These are phyloP conservation scores for Nematocida homosporus DNA, from an alignment of 371 early-diverging fungal species.

Conservation along the genomic window DNA sequence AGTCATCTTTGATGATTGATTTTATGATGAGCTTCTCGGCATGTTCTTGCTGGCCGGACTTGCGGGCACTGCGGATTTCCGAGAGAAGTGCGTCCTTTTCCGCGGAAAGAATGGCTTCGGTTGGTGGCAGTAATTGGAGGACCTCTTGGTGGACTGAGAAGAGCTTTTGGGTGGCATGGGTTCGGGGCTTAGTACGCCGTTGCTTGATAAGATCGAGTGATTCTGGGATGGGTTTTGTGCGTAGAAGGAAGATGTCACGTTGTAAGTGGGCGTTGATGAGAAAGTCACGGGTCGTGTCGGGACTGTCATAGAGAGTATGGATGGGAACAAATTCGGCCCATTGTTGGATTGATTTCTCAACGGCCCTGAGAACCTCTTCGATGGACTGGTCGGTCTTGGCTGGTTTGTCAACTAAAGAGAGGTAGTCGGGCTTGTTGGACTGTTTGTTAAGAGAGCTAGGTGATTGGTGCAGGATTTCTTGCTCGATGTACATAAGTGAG, in stretches of 20 bases:
- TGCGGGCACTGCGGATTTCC: constrained; percentile 22
- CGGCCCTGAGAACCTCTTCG: constrained; percentile 2
- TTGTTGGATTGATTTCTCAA: constrained; percentile 21
- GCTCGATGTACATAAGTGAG: constrained; percentile 12
- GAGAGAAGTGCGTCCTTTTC: constrained; percentile 34
- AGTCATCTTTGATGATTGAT: constrained; percentile 56
- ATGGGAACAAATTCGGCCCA: constrained; percentile 12
- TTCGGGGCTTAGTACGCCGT: constrained; percentile 2
- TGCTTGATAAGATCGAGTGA: constrained; percentile 7
- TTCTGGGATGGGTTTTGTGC: constrained; percentile 19
- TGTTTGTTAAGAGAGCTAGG: background rate
- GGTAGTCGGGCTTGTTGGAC: constrained; percentile 12
- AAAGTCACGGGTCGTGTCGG: background rate
- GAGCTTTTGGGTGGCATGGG: constrained; percentile 15
- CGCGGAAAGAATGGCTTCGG: background rate
- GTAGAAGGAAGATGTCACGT: constrained; percentile 25
- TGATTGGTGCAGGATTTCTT: constrained; percentile 18
- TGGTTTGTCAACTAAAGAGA: background rate
- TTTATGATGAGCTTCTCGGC: constrained; percentile 40
- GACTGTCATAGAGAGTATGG: constrained; percentile 4
- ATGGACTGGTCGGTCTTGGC: background rate
- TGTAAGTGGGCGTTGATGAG: constrained; percentile 32
- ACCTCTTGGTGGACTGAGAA: constrained; percentile 22
- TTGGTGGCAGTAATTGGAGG: background rate
- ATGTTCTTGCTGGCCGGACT: constrained; percentile 35